These are phyloP conservation scores for Claviceps quebecensis DNA, from an alignment of 2,329 filamentous ascomycete species.

Conservation along the genomic window DNA sequence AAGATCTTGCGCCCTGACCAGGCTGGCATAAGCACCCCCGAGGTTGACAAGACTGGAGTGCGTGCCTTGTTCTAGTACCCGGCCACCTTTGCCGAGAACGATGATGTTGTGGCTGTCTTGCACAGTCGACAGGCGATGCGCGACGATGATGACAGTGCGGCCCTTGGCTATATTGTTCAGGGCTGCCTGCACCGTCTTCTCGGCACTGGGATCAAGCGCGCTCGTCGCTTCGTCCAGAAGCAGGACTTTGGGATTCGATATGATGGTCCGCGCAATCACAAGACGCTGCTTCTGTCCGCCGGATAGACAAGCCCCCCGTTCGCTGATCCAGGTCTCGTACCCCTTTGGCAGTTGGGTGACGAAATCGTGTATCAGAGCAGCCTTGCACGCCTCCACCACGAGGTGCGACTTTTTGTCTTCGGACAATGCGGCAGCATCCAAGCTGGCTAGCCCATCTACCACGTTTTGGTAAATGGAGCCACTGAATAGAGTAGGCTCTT, in stretches of 20 bases:
- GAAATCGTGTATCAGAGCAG: constrained; percentile 40
- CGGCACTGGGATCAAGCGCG: constrained; percentile 33
- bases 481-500: constrained; percentile 41
- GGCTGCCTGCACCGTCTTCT: constrained; percentile 40
- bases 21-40: constrained; percentile 33
- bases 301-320: constrained; percentile 49
- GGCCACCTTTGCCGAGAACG: constrained; percentile 43
- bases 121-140: constrained; percentile 45
- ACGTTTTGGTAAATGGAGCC: constrained; percentile 39
- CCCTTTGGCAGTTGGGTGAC: constrained; percentile 35
- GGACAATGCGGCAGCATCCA: constrained; percentile 7
- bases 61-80: constrained; percentile 46
- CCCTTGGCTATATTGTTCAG: constrained; percentile 38
- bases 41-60: constrained; percentile 41
- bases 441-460: constrained; percentile 25
- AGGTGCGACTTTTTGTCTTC: constrained; percentile 27
- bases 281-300: constrained; percentile 55
- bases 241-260: constrained; percentile 48
- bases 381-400: constrained; percentile 32
- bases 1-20: constrained; percentile 33
- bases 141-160: constrained; percentile 53
- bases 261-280: constrained; percentile 51
- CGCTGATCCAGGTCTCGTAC: constrained; percentile 49
- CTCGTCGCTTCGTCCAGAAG: constrained; percentile 58
- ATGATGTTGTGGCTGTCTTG: constrained; percentile 51